Evolutionary conservation across 1,139 yeast species (phyloP).

Genomic region (Yamadazyma dendronema): DNA sequence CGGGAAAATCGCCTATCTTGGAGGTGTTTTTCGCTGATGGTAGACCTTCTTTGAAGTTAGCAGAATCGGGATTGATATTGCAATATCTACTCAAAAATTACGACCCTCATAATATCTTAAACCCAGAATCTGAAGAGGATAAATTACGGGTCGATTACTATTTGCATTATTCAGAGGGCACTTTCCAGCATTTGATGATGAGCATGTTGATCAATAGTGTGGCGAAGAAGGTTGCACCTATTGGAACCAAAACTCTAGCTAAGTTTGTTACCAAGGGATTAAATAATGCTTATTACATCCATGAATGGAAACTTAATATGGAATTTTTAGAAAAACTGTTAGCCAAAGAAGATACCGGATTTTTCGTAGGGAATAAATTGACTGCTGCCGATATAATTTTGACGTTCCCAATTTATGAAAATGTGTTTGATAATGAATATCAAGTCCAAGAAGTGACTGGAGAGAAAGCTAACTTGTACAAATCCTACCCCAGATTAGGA

Average conservation of each 20-base stretch:
- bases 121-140: slow-evolving; percentile 30
- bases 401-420: slow-evolving; percentile 45
- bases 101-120: slow-evolving; percentile 35
- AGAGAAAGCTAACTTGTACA: slow-evolving; percentile 31
- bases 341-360: slow-evolving; percentile 41
- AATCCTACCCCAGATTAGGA: slow-evolving; percentile 26
- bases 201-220: slow-evolving; percentile 41
- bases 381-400: slow-evolving; percentile 61
- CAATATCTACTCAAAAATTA: slow-evolving; percentile 42
- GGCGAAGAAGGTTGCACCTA: slow-evolving; percentile 45
- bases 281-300: slow-evolving; percentile 39
- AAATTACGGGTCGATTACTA: slow-evolving; percentile 46
- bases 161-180: slow-evolving; percentile 57
- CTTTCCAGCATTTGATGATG: slow-evolving; percentile 47
- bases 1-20: slow-evolving; percentile 56
- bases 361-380: slow-evolving; percentile 53
- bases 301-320: slow-evolving; percentile 42
- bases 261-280: slow-evolving; percentile 40
- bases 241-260: slow-evolving; percentile 42
- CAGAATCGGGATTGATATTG: slow-evolving; percentile 50
- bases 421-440: slow-evolving; percentile 40
- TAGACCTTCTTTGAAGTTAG: slow-evolving; percentile 28
- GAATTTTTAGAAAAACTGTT: slow-evolving; percentile 41
- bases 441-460: slow-evolving; percentile 36
- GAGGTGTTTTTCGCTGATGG: slow-evolving; percentile 49